Evolutionary conservation across 768 basidiomycete genomes (phyloP), one percentile per base, ranked within the genome.

Genomic region (Xanthoconium purpureum): DNA sequence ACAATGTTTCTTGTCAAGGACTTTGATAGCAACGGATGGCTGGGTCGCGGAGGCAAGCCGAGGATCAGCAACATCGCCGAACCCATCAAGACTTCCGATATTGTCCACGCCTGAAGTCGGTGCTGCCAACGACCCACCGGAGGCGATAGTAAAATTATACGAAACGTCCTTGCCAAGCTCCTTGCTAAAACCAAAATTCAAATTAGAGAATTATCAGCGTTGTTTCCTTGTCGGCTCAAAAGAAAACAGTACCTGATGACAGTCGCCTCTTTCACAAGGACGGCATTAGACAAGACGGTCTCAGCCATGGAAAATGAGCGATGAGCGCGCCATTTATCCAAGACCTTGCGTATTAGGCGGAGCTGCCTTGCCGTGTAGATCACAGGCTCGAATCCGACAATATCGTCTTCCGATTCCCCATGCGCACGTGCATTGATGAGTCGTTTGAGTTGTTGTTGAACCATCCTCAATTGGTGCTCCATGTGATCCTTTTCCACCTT

Each of bases 301-400:
- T 98, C 95, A 2, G 95, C 92, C 91, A 98, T 96, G 1, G 87
- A 89, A 68, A 97, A 94, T 8, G 88, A 81, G 24, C 89, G 78
- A 72, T 91, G 87, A 0, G 84, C 80, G 60, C 91, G 80, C 96
- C 96, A 99, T 62, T 82, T 84, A 60, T 87, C 86, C 62, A 98
- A 70, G 10, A 89, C 90, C 67, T 87, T 89, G 64, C 88, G 81
- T 49, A 94, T 91, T 53, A 95, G 73, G 58, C 90, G 79, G 38
- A 95, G 77, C 66, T 97, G 91, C 66, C 76, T 85, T 28, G 89
- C 91, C 17, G 85, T 80, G 73, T 93, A 97, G 48, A 94, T 83
- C 54, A 85, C 81, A 20, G 92, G 87, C 66, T 96, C 94, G 57
- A 89, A 88, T 39, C 78, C 77, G 49, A 80, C 74, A 18, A 80